phyloP scores from a whole-genome alignment of 2,329 filamentous ascomycete genomes.

The Pseudocercospora crystallina region DNA sequence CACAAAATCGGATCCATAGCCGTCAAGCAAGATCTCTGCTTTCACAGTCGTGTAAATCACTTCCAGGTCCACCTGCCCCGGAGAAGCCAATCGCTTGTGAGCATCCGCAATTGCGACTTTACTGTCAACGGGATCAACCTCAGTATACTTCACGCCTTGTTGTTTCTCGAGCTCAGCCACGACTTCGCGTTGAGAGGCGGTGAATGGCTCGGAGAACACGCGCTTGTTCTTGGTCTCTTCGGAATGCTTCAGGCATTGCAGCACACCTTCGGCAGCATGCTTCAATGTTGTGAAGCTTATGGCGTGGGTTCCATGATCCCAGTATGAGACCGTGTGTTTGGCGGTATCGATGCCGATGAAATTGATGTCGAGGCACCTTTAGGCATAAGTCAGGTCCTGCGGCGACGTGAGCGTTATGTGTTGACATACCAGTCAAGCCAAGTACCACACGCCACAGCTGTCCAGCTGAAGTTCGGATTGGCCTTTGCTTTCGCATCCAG shows the following conservation, averaged over 20 bases:
- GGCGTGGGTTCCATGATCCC: slow-evolving; percentile 34
- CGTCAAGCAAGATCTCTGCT: slow-evolving; percentile 18
- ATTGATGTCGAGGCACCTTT: slow-evolving; percentile 12
- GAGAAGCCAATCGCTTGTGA: slow-evolving; percentile 9
- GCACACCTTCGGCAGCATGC: slow-evolving; percentile 32
- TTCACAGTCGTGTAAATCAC: slow-evolving; percentile 10
- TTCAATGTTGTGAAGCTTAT: slow-evolving; percentile 32
- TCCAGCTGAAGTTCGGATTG: slow-evolving; percentile 31
- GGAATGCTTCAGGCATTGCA: slow-evolving; percentile 30
- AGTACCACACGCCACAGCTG: slow-evolving; percentile 30
- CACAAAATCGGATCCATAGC: slow-evolving; percentile 13
- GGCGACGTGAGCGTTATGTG: slow-evolving; percentile 13
- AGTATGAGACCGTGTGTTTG: slow-evolving; percentile 19
- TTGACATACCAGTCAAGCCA: slow-evolving; percentile 36
- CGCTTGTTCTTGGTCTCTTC: slow-evolving; percentile 34
- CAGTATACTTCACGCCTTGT: slow-evolving; percentile 57
- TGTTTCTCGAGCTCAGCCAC: slow-evolving; percentile 65
- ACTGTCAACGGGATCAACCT: slow-evolving; percentile 32
- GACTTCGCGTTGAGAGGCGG: slow-evolving; percentile 61
- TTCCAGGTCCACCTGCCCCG: slow-evolving; percentile 6
- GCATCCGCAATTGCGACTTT: slow-evolving; percentile 10
- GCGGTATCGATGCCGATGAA: slow-evolving; percentile 18
- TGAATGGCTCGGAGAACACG: slow-evolving; percentile 66
- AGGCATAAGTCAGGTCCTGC: slow-evolving; percentile 13
- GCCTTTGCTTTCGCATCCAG: slow-evolving; percentile 27